Evolutionary conservation across 163 green algal species (phyloP).

Genomic region (Scenedesmus sp.): DNA sequence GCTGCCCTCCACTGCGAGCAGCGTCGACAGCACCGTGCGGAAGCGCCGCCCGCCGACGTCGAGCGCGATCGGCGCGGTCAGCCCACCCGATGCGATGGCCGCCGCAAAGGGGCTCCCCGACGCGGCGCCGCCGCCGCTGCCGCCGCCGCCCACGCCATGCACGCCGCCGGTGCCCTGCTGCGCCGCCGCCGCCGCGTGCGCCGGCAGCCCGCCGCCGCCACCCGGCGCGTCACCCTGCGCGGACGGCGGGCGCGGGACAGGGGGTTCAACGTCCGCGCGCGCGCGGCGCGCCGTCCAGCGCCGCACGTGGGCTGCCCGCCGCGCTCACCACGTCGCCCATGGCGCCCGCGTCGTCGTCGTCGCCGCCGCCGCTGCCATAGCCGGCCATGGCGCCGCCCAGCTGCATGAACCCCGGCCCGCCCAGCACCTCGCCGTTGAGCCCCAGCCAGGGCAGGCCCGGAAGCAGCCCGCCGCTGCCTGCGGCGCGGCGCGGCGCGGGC

Average conservation of each 20-base stretch:
- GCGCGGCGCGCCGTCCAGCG: no score
- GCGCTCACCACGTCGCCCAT: no score
- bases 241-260: no score
- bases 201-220: no score
- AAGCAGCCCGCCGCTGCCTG: not conserved
- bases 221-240: no score
- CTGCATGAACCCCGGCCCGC: not conserved
- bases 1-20: slow-evolving; percentile 55
- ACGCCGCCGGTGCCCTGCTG: not conserved
- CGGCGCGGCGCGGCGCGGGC: not conserved
- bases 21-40: slow-evolving; percentile 57
- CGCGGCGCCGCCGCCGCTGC: not conserved
- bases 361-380: no score
- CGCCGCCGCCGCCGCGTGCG: not conserved
- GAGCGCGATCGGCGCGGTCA: slow-evolving; percentile 19
- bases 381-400: not conserved
- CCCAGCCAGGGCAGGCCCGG: no score
- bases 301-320: no score
- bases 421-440: no score
- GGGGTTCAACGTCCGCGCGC: no score
- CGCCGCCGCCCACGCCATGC: not conserved
- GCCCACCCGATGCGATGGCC: not conserved
- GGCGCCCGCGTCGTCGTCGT: no score
- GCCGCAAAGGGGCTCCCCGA: not conserved
- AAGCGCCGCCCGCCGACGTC: slow-evolving; percentile 65